Percentiles rank a stretch among this genome's conserved stretches.
Evolutionary conservation across 2,329 filamentous ascomycete genomes (phyloP).

Genomic region (Onygenales sp.): DNA sequence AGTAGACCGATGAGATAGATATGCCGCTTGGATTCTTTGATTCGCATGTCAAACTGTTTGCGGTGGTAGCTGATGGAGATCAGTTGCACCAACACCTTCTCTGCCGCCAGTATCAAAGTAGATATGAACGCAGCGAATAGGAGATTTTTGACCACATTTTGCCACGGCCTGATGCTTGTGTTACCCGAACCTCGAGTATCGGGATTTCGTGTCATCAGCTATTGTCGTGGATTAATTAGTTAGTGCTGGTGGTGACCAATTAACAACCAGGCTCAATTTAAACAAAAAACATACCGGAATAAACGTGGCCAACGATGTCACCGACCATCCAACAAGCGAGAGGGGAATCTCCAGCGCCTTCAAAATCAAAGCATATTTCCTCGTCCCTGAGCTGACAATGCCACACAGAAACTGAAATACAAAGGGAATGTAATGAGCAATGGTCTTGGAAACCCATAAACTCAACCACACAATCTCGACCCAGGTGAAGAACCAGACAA

Average conservation of each 20-base stretch:
- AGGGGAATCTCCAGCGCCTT: constrained; percentile 51
- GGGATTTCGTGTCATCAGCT: constrained; percentile 38
- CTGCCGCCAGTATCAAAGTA: constrained; percentile 47
- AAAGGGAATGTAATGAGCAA: constrained; percentile 49
- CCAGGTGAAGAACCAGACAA: constrained; percentile 57
- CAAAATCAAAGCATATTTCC: constrained; percentile 54
- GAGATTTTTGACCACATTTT: constrained; percentile 47
- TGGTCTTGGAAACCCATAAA: constrained; percentile 53
- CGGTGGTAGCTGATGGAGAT: constrained; percentile 61
- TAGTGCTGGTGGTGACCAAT: background rate
- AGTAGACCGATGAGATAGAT: constrained; percentile 72
- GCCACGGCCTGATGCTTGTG: constrained; percentile 38
- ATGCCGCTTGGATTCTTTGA: constrained; percentile 83
- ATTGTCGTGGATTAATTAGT: constrained; percentile 4
- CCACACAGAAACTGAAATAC: constrained; percentile 53
- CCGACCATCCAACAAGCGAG: constrained; percentile 51
- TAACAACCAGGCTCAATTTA: background rate
- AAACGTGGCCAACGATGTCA: constrained; percentile 52
- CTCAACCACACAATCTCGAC: constrained; percentile 55
- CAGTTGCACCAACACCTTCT: constrained; percentile 53
- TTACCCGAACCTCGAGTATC: constrained; percentile 21
- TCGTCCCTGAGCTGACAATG: constrained; percentile 54
- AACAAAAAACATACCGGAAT: constrained; percentile 33
- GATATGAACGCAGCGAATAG: constrained; percentile 49
- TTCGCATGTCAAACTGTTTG: constrained; percentile 57